Conservation (phyloP, 2,329 filamentous ascomycete species). For the Aspergillus ibericus region DNA sequence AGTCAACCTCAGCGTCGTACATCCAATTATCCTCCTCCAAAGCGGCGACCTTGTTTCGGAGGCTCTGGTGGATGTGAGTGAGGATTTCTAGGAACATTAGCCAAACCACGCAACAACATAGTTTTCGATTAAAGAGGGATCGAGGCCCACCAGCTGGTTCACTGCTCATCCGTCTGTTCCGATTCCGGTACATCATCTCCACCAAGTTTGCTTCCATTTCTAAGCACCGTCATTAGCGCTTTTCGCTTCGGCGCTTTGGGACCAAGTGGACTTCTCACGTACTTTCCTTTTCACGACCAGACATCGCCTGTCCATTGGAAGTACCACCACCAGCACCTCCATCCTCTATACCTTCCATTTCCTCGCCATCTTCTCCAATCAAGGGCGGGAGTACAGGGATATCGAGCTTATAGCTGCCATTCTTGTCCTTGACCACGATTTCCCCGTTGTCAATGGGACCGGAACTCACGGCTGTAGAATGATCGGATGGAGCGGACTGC, state of each 20-base stretch:
- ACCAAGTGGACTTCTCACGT: conserved; percentile 18
- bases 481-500: conserved; percentile 23
- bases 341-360: conserved; percentile 48
- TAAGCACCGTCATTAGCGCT: conserved; percentile 13
- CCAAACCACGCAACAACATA: background rate
- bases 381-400: conserved; percentile 44
- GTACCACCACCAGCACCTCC: conserved; percentile 53
- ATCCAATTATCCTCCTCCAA: conserved; percentile 88
- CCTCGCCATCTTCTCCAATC: conserved; percentile 41
- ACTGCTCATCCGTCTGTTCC: conserved; percentile 54
- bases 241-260: background rate
- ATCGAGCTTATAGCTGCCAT: conserved; percentile 50
- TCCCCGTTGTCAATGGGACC: conserved; percentile 42
- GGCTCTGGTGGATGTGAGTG: conserved; percentile 66
- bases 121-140: background rate
- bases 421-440: conserved; percentile 51
- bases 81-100: conserved; percentile 59
- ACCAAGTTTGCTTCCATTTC: conserved; percentile 50
- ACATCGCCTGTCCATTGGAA: conserved; percentile 45
- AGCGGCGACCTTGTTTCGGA: conserved; percentile 70
- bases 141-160: conserved; percentile 64
- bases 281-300: conserved; percentile 43
- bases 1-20: conserved; percentile 70
- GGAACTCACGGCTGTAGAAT: conserved; percentile 20
- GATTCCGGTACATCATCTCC: conserved; percentile 44